Conservation (phyloP, 768 basidiomycete genomes). For the Suillus subluteus region DNA sequence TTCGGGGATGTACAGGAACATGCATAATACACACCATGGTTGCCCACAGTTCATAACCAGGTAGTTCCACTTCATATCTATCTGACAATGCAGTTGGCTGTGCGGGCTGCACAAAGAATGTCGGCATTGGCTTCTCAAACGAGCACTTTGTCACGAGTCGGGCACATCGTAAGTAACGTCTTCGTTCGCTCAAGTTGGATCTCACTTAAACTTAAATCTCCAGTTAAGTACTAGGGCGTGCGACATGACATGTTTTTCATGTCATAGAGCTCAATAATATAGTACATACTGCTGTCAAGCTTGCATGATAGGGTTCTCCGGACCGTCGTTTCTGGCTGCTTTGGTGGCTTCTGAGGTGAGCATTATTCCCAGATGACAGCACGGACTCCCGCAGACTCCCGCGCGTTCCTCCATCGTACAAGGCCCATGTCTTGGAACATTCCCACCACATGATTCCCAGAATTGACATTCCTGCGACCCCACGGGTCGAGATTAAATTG, state of each 20-base stretch:
- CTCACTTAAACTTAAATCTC: not conserved
- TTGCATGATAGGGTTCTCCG: not conserved
- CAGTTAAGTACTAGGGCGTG: not conserved
- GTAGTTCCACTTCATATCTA: slow-evolving; percentile 18
- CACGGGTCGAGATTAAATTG: not conserved
- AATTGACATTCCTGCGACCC: not conserved
- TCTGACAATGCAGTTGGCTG: slow-evolving; percentile 21
- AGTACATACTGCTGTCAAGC: not conserved
- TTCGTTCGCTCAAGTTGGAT: not conserved
- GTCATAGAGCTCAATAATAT: not conserved
- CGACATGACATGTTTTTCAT: not conserved
- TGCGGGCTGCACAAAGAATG: slow-evolving; percentile 18
- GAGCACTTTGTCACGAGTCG: not conserved
- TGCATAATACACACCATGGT: slow-evolving; percentile 17
- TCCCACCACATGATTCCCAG: slow-evolving; percentile 1
- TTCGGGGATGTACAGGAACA: not conserved
- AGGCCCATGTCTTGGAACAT: not conserved
- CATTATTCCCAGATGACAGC: not conserved
- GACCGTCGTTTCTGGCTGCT: not conserved
- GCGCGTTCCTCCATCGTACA: not conserved
- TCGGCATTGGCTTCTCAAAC: not conserved
- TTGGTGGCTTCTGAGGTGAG: not conserved
- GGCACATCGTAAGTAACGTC: not conserved
- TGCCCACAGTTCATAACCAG: slow-evolving; percentile 28
- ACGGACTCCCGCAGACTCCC: not conserved